A percentile compares a stretch with the other conserved stretches of the same genome.
Evolutionary conservation across 2,329 filamentous ascomycete genomes (phyloP).

Genomic region (Zasmidium citrigriseum): DNA sequence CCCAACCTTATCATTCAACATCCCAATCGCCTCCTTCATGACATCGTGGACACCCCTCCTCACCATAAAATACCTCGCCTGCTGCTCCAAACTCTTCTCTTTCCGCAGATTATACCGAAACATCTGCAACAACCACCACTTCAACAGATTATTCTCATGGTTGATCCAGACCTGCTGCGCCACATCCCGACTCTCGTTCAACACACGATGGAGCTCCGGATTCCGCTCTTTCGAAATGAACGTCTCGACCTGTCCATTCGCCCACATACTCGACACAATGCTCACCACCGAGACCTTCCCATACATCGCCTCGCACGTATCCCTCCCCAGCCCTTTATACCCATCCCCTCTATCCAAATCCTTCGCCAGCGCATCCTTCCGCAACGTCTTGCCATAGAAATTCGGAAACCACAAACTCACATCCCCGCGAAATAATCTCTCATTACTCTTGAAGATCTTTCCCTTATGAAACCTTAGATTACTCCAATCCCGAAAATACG

Average conservation of each 20-base stretch:
- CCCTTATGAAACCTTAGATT: conserved; percentile 81
- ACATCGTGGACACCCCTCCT: conserved; percentile 57
- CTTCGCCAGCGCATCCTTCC: conserved; percentile 68
- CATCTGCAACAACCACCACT: conserved; percentile 56
- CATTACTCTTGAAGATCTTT: conserved; percentile 87
- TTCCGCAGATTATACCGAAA: conserved; percentile 53
- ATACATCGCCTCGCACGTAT: conserved; percentile 75
- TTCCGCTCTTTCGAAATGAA: conserved; percentile 70
- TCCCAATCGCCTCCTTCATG: conserved; percentile 60
- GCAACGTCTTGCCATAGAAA: conserved; percentile 75
- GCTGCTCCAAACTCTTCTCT: conserved; percentile 51
- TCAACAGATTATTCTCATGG: conserved; percentile 76
- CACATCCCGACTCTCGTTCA: conserved; percentile 54
- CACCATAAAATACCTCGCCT: conserved; percentile 61
- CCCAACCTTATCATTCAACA: conserved; percentile 88
- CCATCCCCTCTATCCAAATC: conserved; percentile 51
- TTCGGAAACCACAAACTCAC: conserved; percentile 92
- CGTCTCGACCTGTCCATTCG: conserved; percentile 72
- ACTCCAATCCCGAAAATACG: conserved; percentile 95
- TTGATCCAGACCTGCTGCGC: conserved; percentile 86
- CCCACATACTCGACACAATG: conserved; percentile 84
- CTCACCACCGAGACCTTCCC: conserved; percentile 73
- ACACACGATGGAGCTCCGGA: conserved; percentile 64
- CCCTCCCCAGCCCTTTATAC: conserved; percentile 43
- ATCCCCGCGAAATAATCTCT: conserved; percentile 79